Base-by-base conservation (phyloP, 208 protist genomes). In the Strigomonas galati region DNA sequence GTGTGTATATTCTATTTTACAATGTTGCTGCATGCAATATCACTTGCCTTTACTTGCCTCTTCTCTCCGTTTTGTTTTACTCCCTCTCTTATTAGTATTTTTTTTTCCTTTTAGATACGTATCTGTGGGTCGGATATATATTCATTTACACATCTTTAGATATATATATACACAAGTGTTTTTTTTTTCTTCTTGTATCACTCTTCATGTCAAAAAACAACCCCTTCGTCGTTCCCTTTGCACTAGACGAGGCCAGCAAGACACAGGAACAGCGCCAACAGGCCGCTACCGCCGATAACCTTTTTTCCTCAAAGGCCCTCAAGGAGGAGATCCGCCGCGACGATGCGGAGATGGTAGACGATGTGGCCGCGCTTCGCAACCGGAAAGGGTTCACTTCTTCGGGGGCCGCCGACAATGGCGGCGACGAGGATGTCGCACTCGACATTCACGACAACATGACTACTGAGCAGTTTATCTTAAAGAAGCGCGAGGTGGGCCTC, bases 401-500 rank as follows among this genome's bases (percentile, higher is more conserved):
- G 14, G 28, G 14, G 21, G 30, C 28, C 4, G 58, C 49, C 21
- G 64, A 48, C 51, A 28, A 9, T 19, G 21, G n/a, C 15, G 71
- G 63, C 24, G 68, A 46, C 28, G 62, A 59, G 14, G 28, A 56
- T 0, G 68, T 32, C 37, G 55, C 52, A 43, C 55, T 76, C 44
- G 70, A 72, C 27, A 71, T 72, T 26, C 55, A 57, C 14, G 87
- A 97, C 40, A 89, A 86, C 35, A 81, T 95, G 51, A 97, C 89
- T 65, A 96, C 96, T 57, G 84, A 85, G 9, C 84, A 95, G 43
- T 97, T 96, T 65, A 94, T 99, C 54, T 78, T 79, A 21, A 95
- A 97, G 67, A 99, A 98, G 78, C 78, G 95, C 0, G 93, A 98
- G 69, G 89, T 98, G 54, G 97, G 97, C n/a, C 85, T 98, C 9